phyloP scores from a whole-genome alignment of 306 rosid species.

The Ochetophila trinervis region DNA sequence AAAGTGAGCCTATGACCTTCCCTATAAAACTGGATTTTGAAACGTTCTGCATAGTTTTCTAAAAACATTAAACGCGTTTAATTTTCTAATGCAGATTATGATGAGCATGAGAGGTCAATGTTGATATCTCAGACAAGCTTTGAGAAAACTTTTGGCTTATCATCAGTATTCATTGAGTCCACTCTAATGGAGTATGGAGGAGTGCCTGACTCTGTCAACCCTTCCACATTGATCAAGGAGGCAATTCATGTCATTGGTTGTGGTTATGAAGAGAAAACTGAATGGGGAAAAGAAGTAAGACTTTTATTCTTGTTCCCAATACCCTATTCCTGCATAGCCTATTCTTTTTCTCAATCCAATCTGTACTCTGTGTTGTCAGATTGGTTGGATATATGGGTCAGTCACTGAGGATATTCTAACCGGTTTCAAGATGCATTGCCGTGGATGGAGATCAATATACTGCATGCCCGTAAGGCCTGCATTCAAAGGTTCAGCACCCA shows the following conservation, averaged over 20 bases:
- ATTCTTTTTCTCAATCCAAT: neutral
- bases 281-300: conserved; percentile 97
- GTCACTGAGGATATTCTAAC: conserved; percentile 97
- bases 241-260: conserved; percentile 98
- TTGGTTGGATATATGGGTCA: conserved; percentile 99
- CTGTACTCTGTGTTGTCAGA: conserved; percentile 41
- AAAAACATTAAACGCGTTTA: conserved; percentile 14
- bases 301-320: conserved; percentile 17
- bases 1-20: conserved; percentile 48
- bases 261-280: conserved; percentile 95
- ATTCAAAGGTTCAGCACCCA: conserved; percentile 98
- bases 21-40: conserved; percentile 14
- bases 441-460: conserved; percentile 98
- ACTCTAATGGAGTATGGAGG: conserved; percentile 97
- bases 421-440: conserved; percentile 98
- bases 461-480: conserved; percentile 99
- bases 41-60: conserved; percentile 19
- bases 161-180: conserved; percentile 91
- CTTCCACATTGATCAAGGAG: conserved; percentile 81
- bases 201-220: conserved; percentile 71
- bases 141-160: conserved; percentile 94
- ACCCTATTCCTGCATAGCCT: neutral
- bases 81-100: conserved; percentile 61
- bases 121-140: conserved; percentile 92
- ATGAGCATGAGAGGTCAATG: conserved; percentile 95